phyloP scores from a whole-genome alignment of 208 protist species.

The Trypanosoma cruzi region DNA sequence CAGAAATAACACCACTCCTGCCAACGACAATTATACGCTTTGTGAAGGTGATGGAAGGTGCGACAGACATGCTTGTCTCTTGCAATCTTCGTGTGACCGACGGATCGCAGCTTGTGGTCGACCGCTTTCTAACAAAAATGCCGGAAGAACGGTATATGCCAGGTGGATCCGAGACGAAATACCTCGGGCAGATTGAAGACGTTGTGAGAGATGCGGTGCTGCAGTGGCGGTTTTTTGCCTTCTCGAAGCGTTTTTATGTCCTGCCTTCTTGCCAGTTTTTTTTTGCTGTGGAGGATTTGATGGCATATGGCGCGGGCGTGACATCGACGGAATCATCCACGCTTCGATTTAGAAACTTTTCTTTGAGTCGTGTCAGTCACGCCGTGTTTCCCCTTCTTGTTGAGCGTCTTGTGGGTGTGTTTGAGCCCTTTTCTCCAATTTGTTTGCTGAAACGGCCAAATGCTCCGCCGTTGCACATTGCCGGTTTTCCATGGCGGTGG shows the following conservation, averaged over 20 bases:
- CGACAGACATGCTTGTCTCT: slow-evolving; percentile 88
- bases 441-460: slow-evolving; percentile 34
- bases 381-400: slow-evolving; percentile 67
- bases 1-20: not conserved
- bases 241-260: slow-evolving; percentile 21
- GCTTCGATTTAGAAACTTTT: slow-evolving; percentile 57
- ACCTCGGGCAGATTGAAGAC: slow-evolving; percentile 53
- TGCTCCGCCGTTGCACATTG: slow-evolving; percentile 29
- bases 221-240: slow-evolving; percentile 56
- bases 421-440: slow-evolving; percentile 36
- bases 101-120: slow-evolving; percentile 37
- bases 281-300: slow-evolving; percentile 23
- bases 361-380: slow-evolving; percentile 58
- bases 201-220: slow-evolving; percentile 48
- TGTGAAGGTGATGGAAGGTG: slow-evolving; percentile 78
- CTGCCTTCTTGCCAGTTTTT: slow-evolving; percentile 20
- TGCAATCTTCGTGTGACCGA: slow-evolving; percentile 53
- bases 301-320: slow-evolving; percentile 32
- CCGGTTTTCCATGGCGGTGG: slow-evolving; percentile 73
- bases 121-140: slow-evolving; percentile 72
- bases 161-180: slow-evolving; percentile 63
- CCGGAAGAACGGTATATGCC: slow-evolving; percentile 71
- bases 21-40: slow-evolving; percentile 48
- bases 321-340: slow-evolving; percentile 54
- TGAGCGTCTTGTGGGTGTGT: slow-evolving; percentile 61